Percentiles rank a stretch among this genome's conserved stretches.
phyloP scores from a whole-genome alignment of 257 asterid species.

The Linaria vulgaris region DNA sequence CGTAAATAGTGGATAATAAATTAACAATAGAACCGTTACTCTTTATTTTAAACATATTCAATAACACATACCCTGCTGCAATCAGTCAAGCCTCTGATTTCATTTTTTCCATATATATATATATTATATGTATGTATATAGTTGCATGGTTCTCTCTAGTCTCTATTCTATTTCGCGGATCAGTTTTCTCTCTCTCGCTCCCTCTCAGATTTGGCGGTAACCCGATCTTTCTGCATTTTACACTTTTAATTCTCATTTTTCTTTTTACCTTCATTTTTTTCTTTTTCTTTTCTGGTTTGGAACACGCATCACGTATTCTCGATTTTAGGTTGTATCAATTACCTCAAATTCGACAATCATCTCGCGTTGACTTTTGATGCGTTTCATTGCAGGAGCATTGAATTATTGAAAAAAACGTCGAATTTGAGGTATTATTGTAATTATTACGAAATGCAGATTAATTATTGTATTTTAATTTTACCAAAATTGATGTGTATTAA shows the following conservation, averaged over 20 bases:
- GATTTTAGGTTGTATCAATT: conserved; percentile 6
- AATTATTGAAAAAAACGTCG: conserved; percentile 18
- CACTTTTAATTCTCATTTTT: conserved; percentile 20
- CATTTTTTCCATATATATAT: not conserved
- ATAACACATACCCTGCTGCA: conserved; percentile 2
- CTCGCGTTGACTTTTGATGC: conserved; percentile 29
- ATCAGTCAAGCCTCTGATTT: conserved; percentile 13
- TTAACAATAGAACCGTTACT: not conserved
- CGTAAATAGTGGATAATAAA: conserved; percentile 47
- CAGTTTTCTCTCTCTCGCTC: conserved; percentile 35
- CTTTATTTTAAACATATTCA: not conserved
- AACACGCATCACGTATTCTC: conserved; percentile 18
- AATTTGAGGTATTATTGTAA: conserved; percentile 20
- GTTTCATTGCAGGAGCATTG: conserved; percentile 26
- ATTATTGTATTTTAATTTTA: not conserved
- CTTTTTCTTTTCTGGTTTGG: not conserved
- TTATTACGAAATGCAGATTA: not conserved
- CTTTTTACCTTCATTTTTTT: not conserved
- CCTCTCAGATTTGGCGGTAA: conserved; percentile 58
- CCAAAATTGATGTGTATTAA: not conserved
- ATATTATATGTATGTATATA: not conserved
- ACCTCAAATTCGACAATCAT: conserved; percentile 23
- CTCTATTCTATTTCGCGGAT: conserved; percentile 31
- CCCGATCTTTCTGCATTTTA: conserved; percentile 40
- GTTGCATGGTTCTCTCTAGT: conserved; percentile 26